Percentiles rank a stretch among this genome's conserved stretches.
Conservation (phyloP, 1,284 basidiomycete genomes). For the Psilocybe mexicana region DNA sequence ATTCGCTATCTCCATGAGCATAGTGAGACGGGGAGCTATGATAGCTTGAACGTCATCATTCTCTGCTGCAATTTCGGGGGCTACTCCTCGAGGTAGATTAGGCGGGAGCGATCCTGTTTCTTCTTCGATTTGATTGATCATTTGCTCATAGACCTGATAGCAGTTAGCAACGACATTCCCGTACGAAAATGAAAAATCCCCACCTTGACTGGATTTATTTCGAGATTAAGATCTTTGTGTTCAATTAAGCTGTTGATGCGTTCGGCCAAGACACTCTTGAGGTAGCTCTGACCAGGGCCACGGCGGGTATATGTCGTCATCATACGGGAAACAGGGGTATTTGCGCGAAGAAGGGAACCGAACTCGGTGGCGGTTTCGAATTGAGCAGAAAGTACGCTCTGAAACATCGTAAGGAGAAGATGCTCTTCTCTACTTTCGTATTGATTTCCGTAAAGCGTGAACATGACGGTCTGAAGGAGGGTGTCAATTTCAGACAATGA, state of each 20-base stretch:
- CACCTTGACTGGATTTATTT: conserved; percentile 98
- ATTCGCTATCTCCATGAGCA: conserved; percentile 99
- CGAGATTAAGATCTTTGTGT: conserved; percentile 97
- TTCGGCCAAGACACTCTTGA: conserved; percentile 95
- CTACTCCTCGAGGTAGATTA: conserved; percentile 88
- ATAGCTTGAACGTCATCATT: conserved; percentile 96
- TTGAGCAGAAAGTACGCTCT: conserved; percentile 96
- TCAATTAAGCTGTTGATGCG: conserved; percentile 98
- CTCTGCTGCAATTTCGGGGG: conserved; percentile 90
- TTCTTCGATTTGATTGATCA: conserved; percentile 97
- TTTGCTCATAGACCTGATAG: conserved; percentile 89
- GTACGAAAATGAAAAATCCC: background rate
- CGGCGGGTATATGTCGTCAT: conserved; percentile 99
- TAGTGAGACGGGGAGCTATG: conserved; percentile 92
- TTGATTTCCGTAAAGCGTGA: conserved; percentile 99
- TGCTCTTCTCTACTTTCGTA: conserved; percentile 99
- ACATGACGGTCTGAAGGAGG: conserved; percentile 99
- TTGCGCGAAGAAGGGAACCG: conserved; percentile 93
- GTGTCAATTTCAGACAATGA: conserved; percentile 97
- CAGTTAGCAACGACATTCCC: background rate
- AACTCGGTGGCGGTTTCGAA: conserved; percentile 99
- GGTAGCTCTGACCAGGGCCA: conserved; percentile 96
- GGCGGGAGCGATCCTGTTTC: conserved; percentile 90
- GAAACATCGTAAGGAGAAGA: conserved; percentile 97
- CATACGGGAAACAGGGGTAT: conserved; percentile 99